Evolutionary conservation across 805 yeast genomes (phyloP).

Genomic region (Saccharomycopsis babjevae): DNA sequence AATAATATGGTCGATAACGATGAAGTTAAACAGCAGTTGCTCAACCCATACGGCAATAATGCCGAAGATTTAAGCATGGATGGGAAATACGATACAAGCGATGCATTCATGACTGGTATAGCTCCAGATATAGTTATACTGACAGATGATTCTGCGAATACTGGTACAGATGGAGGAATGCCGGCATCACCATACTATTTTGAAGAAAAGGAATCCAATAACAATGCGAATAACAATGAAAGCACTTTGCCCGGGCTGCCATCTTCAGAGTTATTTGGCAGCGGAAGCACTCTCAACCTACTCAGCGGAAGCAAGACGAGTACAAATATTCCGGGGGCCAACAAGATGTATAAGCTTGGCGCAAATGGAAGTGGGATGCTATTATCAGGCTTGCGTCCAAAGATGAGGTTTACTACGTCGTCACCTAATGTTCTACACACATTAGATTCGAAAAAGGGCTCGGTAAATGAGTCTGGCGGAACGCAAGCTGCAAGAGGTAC

Average conservation of each 20-base stretch:
- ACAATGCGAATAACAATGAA: neutral
- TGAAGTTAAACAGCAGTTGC: neutral
- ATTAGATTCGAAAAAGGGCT: neutral
- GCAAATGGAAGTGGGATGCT: neutral
- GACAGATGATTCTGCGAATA: neutral
- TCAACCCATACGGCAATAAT: neutral
- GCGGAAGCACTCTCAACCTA: neutral
- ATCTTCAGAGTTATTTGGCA: neutral
- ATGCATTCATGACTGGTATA: neutral
- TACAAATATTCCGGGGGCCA: neutral
- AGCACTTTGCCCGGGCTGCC: neutral
- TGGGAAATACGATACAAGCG: neutral
- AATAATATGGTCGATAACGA: neutral
- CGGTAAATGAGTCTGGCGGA: neutral
- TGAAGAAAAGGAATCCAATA: neutral
- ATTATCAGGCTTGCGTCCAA: neutral
- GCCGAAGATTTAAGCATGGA: neutral
- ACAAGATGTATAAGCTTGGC: neutral
- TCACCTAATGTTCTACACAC: neutral
- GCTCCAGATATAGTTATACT: conserved; percentile 7
- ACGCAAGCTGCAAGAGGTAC: neutral
- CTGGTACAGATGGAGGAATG: neutral
- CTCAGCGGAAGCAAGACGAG: neutral
- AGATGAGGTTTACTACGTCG: neutral
- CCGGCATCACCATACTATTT: neutral